Conservation (phyloP, 2,329 filamentous ascomycete genomes). For the Xylaria sp. region DNA sequence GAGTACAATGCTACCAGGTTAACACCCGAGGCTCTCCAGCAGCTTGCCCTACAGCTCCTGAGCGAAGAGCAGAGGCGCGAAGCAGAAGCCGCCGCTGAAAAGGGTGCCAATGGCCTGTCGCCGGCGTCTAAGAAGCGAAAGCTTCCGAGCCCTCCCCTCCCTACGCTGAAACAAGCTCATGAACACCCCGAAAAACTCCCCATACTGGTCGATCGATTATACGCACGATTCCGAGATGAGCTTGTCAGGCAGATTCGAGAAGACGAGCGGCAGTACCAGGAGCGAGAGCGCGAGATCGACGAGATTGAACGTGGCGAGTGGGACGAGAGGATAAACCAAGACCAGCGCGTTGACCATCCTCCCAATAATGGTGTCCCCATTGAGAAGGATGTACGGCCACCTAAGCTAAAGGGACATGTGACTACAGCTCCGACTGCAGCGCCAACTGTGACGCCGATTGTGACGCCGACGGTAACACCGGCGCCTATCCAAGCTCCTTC, state of each 20-base stretch:
- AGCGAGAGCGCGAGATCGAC: conserved; percentile 73
- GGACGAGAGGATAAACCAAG: conserved; percentile 42
- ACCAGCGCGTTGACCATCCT: conserved; percentile 36
- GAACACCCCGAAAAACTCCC: conserved; percentile 76
- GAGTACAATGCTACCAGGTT: conserved; percentile 80
- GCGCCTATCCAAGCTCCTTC: not conserved
- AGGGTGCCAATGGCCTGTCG: conserved; percentile 59
- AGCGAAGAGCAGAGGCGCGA: conserved; percentile 75
- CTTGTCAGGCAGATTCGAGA: conserved; percentile 76
- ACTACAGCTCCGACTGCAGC: conserved; percentile 29
- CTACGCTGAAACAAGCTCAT: conserved; percentile 73
- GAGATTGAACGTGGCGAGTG: conserved; percentile 69
- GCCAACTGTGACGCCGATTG: conserved; percentile 10
- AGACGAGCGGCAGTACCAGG: conserved; percentile 75
- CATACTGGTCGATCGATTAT: conserved; percentile 76
- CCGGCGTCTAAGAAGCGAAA: conserved; percentile 79
- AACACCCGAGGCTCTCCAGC: conserved; percentile 79
- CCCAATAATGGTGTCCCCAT: conserved; percentile 35
- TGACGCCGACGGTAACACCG: not conserved
- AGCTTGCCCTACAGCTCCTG: conserved; percentile 80
- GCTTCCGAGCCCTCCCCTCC: conserved; percentile 71
- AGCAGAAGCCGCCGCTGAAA: conserved; percentile 53
- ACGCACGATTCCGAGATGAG: conserved; percentile 77
- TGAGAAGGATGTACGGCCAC: conserved; percentile 34
- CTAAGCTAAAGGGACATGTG: conserved; percentile 42